These are phyloP conservation scores for Phascolomyces articulosus DNA, from an alignment of 371 early-diverging fungal species.

Conservation along the genomic window DNA sequence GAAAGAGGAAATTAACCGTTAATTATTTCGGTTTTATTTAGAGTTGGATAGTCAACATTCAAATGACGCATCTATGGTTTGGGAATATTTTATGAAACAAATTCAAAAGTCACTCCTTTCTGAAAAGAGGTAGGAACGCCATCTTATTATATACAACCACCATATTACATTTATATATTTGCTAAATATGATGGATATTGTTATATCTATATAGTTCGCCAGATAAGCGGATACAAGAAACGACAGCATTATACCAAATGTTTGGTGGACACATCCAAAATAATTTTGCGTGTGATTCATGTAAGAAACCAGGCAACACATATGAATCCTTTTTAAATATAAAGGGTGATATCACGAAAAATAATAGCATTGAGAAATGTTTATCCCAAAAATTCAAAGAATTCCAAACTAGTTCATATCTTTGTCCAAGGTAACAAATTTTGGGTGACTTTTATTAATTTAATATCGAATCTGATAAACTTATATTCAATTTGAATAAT, in stretches of 20 bases:
- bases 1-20: conserved; percentile 34
- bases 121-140: conserved; percentile 29
- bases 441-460: too few relatives aligned
- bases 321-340: conserved; percentile 77
- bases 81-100: conserved; percentile 72
- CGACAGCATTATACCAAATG: conserved; percentile 77
- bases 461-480: background rate
- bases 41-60: conserved; percentile 74
- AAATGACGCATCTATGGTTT: conserved; percentile 86
- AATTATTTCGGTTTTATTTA: conserved; percentile 26
- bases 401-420: conserved; percentile 1
- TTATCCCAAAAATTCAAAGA: conserved; percentile 28
- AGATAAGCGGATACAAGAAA: conserved; percentile 68
- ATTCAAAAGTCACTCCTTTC: conserved; percentile 35
- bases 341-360: conserved; percentile 70
- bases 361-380: conserved; percentile 58
- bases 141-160: background rate
- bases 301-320: conserved; percentile 69
- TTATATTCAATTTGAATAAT: background rate
- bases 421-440: conserved; percentile 39
- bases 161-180: too few relatives aligned
- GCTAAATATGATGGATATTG: too few relatives aligned
- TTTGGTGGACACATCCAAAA: conserved; percentile 86
- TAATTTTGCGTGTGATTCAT: conserved; percentile 69
- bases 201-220: conserved; percentile 62